A percentile compares a stretch with the other conserved stretches of the same genome.
phyloP scores from a whole-genome alignment of 164 flowering plant species.

The Liriodendron chinense region DNA sequence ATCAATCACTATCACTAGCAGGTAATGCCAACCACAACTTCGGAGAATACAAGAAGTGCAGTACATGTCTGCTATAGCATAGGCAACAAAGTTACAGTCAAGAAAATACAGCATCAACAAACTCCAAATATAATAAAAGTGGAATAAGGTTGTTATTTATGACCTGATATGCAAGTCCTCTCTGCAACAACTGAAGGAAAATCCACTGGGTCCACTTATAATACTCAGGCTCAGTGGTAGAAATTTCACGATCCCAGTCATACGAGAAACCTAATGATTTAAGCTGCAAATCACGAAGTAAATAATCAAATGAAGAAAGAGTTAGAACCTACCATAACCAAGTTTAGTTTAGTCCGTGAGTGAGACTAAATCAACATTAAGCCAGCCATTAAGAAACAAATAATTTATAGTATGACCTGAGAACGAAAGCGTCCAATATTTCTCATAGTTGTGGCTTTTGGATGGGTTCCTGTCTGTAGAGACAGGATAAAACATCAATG shows the following conservation, averaged over 20 bases:
- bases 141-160: not conserved
- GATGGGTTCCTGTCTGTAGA: slow-evolving; percentile 93
- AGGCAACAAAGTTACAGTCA: not conserved
- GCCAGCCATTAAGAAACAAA: not conserved
- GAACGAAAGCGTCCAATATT: slow-evolving; percentile 80
- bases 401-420: slow-evolving; percentile 53
- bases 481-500: slow-evolving; percentile 4
- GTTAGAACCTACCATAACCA: not conserved
- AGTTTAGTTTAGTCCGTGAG: not conserved
- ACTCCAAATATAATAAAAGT: not conserved
- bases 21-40: not conserved
- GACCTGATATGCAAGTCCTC: slow-evolving; percentile 97
- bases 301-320: slow-evolving; percentile 4
- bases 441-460: slow-evolving; percentile 73
- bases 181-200: slow-evolving; percentile 82
- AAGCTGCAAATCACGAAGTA: slow-evolving; percentile 37
- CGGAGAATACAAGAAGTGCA: not conserved
- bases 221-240: slow-evolving; percentile 88
- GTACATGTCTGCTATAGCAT: not conserved
- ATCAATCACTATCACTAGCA: not conserved
- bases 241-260: slow-evolving; percentile 98
- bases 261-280: slow-evolving; percentile 95
- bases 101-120: not conserved
- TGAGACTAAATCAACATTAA: not conserved
- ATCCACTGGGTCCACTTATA: slow-evolving; percentile 99